Base-by-base conservation (phyloP, 495 filamentous ascomycete species). In the Xylaria castorea region DNA sequence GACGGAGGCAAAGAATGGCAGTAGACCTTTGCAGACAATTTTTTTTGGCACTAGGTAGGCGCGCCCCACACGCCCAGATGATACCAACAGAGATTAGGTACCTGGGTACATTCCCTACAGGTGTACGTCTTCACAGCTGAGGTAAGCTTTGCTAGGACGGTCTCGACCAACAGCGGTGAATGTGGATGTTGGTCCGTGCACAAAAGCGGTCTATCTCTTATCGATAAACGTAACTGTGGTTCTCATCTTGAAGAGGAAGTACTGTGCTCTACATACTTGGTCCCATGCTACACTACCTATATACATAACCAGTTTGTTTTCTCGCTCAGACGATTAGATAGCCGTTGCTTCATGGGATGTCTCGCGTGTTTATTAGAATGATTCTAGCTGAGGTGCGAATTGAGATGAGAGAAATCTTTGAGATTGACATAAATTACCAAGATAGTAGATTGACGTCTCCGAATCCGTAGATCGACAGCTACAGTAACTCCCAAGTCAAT, bases 1-100 rank as follows among this genome's bases (percentile, higher is more conserved):
- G 70, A 72, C 42, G 63, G 53, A 72, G 70, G 70, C 70, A 53
- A 72, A 72, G 67, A 50, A 48, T 34, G n/a, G 34, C 12, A 60
- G 55, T 48, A 62, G 50, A 63, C 57, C 48, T 58, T 69, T 44
- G 34, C 66, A 68, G 70, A 58, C 42, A 61, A 71, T 75, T 75
- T 75, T 74, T n/a, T 75, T 68, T 65, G 64, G 69, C 69, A 68
- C 62, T 72, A 72, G 66, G 63, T 64, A 75, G 70, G 53, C 61
- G 32, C 62, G 73, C 60, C 69, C 73, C 73, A 71, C 63, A 70
- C 18, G 1, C 5, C 3, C 25, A 14, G 8, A 22, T 14, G 65
- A 48, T 32, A 57, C 53, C 27, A 57, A 57, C 27, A 32, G 20
- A 32, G 27, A n/a, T 60, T 60, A 25, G 32, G 22, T 64, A 64